Percentiles rank a stretch among this genome's conserved stretches.
phyloP scores from a whole-genome alignment of 148 eudicot genomes.

The Vaccinium macrocarpon region DNA sequence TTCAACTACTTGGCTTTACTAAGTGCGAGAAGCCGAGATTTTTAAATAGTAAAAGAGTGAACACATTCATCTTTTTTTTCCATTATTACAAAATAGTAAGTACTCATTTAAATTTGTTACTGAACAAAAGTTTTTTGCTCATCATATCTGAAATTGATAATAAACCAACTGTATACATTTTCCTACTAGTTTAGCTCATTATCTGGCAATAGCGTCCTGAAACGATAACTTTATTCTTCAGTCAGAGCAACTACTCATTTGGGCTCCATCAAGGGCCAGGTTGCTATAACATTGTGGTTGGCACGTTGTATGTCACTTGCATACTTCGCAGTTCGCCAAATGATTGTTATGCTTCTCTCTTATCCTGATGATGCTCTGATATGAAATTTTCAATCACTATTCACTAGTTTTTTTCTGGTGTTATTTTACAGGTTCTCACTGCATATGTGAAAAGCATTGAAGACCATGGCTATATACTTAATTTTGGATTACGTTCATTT shows the following conservation, averaged over 20 bases:
- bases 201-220: background rate
- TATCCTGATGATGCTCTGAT: background rate
- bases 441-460: constrained; percentile 89
- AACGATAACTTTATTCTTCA: background rate
- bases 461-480: constrained; percentile 95
- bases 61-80: background rate
- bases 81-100: background rate
- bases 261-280: background rate
- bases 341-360: background rate
- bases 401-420: constrained; percentile 12
- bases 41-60: background rate
- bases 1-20: background rate
- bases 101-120: background rate
- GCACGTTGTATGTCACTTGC: background rate
- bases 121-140: background rate
- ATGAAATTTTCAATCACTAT: background rate
- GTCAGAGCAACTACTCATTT: background rate
- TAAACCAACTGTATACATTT: background rate
- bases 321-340: background rate
- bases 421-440: constrained; percentile 56
- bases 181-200: background rate
- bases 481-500: constrained; percentile 78
- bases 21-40: background rate
- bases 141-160: background rate
- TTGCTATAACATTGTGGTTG: background rate